phyloP scores from a whole-genome alignment of 2,329 filamentous ascomycete species.

The Leptographium lundbergii region DNA sequence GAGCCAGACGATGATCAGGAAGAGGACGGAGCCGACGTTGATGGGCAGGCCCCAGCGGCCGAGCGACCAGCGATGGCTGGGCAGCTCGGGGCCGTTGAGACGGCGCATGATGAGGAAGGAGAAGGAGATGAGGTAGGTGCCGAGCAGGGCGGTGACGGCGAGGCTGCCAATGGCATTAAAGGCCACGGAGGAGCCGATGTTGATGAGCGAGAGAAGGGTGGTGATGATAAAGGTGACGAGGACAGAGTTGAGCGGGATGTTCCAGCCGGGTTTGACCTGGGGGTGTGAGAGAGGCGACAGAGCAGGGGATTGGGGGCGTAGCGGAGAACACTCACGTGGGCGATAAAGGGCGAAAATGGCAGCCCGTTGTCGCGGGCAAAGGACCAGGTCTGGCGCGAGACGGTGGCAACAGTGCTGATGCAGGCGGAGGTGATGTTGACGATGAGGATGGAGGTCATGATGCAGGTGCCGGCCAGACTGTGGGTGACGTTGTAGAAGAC shows the following conservation, averaged over 20 bases:
- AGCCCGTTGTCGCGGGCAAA: conserved; percentile 36
- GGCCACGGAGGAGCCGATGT: conserved; percentile 35
- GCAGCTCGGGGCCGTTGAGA: conserved; percentile 25
- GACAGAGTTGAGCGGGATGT: conserved; percentile 31
- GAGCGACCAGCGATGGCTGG: conserved; percentile 26
- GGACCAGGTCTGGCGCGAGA: conserved; percentile 43
- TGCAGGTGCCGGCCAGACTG: conserved; percentile 32
- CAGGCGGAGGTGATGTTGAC: conserved; percentile 34
- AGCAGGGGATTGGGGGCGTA: background rate
- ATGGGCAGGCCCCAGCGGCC: conserved; percentile 27
- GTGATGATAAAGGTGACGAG: conserved; percentile 34
- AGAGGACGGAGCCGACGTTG: conserved; percentile 29
- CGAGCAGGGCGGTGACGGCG: conserved; percentile 34
- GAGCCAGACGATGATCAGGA: conserved; percentile 31
- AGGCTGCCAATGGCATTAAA: conserved; percentile 42
- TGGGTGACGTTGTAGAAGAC: conserved; percentile 40
- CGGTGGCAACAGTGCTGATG: conserved; percentile 42
- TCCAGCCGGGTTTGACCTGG: conserved; percentile 14
- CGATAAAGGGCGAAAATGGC: conserved; percentile 26
- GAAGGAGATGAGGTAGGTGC: conserved; percentile 37
- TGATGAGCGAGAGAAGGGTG: conserved; percentile 32
- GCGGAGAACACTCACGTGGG: conserved; percentile 15
- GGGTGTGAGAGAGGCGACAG: background rate
- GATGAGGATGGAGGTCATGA: conserved; percentile 36
- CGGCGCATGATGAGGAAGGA: conserved; percentile 29